Conservation (phyloP, 371 early-diverging fungal species). For the Haplosporangium sp. region DNA sequence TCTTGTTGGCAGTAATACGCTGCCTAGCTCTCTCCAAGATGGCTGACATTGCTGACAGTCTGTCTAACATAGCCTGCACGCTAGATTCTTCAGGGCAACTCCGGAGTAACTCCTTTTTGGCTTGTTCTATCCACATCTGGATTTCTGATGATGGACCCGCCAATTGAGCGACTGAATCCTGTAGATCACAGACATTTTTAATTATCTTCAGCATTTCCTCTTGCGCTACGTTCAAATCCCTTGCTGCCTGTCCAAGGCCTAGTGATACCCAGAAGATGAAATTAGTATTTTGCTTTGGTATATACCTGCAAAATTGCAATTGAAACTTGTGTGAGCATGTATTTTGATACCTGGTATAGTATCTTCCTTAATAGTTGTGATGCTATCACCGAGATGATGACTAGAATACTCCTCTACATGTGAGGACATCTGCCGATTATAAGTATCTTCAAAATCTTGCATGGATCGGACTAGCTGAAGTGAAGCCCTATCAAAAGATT, state of each 20-base stretch:
- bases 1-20: background rate
- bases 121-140: background rate
- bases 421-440: background rate
- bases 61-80: background rate
- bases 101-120: background rate
- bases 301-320: too few relatives aligned
- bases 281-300: too few relatives aligned
- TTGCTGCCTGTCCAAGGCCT: background rate
- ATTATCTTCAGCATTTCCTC: background rate
- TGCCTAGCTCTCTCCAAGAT: background rate
- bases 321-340: background rate
- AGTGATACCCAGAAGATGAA: too few relatives aligned
- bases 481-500: background rate
- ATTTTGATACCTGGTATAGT: background rate
- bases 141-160: background rate
- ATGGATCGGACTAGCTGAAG: background rate
- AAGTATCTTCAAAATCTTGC: background rate
- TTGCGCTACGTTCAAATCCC: background rate
- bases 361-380: background rate
- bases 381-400: background rate
- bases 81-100: background rate
- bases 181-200: background rate
- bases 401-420: background rate
- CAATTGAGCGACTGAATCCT: background rate
- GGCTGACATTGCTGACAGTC: background rate